Base-by-base conservation (phyloP, 2,329 filamentous ascomycete species). In the Nigrospora osmanthi region DNA sequence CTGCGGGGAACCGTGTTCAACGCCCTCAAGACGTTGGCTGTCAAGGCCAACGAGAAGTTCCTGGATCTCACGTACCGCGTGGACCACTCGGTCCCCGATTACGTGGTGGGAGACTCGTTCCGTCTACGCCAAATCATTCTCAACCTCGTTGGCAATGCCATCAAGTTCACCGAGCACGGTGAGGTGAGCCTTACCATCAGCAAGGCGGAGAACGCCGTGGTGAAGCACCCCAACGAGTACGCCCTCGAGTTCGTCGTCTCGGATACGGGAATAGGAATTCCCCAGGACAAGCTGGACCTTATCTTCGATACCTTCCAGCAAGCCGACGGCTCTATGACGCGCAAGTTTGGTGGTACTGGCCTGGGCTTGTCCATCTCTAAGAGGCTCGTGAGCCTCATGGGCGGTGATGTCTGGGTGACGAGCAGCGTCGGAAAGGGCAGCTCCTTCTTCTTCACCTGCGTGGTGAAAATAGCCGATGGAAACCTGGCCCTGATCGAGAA, bases 291-390 rank as follows among this genome's bases (percentile, higher is more conserved):
- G 70, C 78, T 97, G 43, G 89, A 95, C 61, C 75, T 97, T 53
- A 97, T 98, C 61, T 97, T 98, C 67, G 93, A 97, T 68, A 97
- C 91, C 1, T 97, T 97, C 81, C 91, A 96, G 65, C 93, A 97
- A 70, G 93, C 93, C 16, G 93, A 97, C 62, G 91, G 91, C 34
- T 96, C 90, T 32, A 97, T 94, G 64, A 97, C 91, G 2, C 81
- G 90, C 56, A 93, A 94, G 62, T 97, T 97, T 63, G 91, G 91
- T 57, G 91, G 91, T 56, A 97, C 93, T 7, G 91, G 91, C 54
- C 78, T 97, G 11, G 91, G 91, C 54, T 70, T 97, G 23, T 96
- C 91, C 14, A 97, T 97, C 59, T 97, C 91, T 28, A 94, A 95
- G 70, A 81, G 90, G 54, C 77, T 97, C 30, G 91, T 97, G 45